Evolutionary conservation across 164 flowering plant species (phyloP), one percentile per base, ranked within the genome.

Genomic region (Houttuynia cordata): DNA sequence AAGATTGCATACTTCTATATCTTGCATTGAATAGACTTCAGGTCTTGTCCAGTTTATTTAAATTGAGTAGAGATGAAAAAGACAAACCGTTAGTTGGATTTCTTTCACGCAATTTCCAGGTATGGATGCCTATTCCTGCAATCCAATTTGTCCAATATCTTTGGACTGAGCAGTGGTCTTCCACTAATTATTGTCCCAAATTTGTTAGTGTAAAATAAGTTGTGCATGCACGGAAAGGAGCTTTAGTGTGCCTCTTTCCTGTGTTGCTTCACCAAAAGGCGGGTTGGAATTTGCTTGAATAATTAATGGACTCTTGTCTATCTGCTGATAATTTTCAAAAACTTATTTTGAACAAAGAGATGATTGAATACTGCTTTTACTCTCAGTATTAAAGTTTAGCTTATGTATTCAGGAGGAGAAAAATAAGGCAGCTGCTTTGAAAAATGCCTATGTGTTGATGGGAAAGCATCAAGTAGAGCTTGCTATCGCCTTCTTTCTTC

Each of bases 361-460:
- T n/a, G 6, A 30, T 6, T 30, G 37, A 30, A 30, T 30, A 30
- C 37, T 30, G 37, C 37, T 30, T 30, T 30, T 30, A 30, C 37
- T 30, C 37, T 30, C 37, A 30, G 13, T 45, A 45, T 71, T 51
- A 64, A 56, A 51, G 61, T 45, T 20, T 20, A 49, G n/a, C 50
- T 62, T 19, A 22, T 25, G 53, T 20, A 64, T 68, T 60, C 78
- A 91, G 97, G 97, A 88, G 63, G 97, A 91, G 57, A 88, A 83
- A 69, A 84, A 94, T 66, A 88, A 83, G 75, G 92, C 93, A 60
- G 97, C 99, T 74, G 96, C 96, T 73, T 59, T 91, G 66, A 94
- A 94, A 75, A 91, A 94, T 84, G 99, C 99, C 47, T 94, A 91
- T 81, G 97, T 94, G 60, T 69, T 94, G 67, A 74, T 94, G 95